Percentiles rank a stretch among this genome's conserved stretches.
phyloP scores from a whole-genome alignment of 1,284 basidiomycete genomes.

The Ustilago lituana region DNA sequence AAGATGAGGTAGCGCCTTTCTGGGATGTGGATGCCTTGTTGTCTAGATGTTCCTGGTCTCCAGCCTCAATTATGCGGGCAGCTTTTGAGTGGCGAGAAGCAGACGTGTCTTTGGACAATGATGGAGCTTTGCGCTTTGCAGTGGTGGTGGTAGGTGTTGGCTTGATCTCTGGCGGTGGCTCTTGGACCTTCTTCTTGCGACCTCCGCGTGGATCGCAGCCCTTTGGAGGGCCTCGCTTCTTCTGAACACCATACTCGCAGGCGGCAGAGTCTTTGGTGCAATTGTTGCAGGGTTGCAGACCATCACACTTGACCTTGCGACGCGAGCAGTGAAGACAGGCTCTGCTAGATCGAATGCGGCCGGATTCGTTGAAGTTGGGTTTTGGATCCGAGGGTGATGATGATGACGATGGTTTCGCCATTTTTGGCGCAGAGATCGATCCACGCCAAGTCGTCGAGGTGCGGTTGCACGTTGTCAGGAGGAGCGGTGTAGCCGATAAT shows the following conservation, averaged over 20 bases:
- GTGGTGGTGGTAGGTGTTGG: not conserved
- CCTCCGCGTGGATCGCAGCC: slow-evolving; percentile 44
- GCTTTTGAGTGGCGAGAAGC: not conserved
- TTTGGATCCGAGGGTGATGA: slow-evolving; percentile 13
- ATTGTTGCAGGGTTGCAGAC: slow-evolving; percentile 41
- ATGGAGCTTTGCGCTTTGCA: slow-evolving; percentile 3
- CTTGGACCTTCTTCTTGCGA: slow-evolving; percentile 28
- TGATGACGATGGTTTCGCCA: slow-evolving; percentile 4
- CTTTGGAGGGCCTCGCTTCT: slow-evolving; percentile 49
- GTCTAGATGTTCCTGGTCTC: no score
- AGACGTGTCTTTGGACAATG: not conserved
- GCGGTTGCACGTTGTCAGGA: no score
- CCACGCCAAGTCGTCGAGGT: no score
- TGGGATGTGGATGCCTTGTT: not conserved
- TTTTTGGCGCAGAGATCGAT: no score
- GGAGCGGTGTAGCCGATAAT: no score
- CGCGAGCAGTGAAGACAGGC: slow-evolving; percentile 43
- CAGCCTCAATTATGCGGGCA: not conserved
- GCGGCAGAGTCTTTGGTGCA: slow-evolving; percentile 23
- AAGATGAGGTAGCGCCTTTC: not conserved
- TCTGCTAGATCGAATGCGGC: slow-evolving; percentile 41
- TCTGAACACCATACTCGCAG: slow-evolving; percentile 43
- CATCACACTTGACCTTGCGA: slow-evolving; percentile 51
- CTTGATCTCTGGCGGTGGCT: not conserved
- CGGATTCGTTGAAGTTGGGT: slow-evolving; percentile 1